phyloP scores from a whole-genome alignment of 768 basidiomycete species.

The Gloeophyllum trabeum region DNA sequence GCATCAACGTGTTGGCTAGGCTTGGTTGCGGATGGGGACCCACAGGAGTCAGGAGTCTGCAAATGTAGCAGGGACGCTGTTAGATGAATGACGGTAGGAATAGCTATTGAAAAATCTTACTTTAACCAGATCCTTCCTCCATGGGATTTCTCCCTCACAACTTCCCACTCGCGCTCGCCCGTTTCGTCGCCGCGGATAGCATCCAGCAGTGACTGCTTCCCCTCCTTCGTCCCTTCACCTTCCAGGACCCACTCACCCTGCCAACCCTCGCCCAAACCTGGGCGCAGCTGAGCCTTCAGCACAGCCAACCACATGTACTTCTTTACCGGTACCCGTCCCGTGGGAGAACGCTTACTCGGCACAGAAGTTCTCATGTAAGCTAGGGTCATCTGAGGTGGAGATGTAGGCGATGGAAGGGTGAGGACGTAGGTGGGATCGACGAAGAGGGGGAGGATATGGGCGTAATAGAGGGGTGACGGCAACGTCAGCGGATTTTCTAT shows the following conservation, averaged over 20 bases:
- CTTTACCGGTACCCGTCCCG: slow-evolving; percentile 47
- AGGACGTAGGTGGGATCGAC: slow-evolving; percentile 18
- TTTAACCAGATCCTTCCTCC: slow-evolving; percentile 53
- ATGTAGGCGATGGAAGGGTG: slow-evolving; percentile 16
- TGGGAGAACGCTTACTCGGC: slow-evolving; percentile 47
- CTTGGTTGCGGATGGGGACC: too few relatives aligned
- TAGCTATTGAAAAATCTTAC: slow-evolving; percentile 29
- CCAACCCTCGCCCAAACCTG: slow-evolving; percentile 56
- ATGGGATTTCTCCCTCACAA: slow-evolving; percentile 52
- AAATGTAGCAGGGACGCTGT: too few relatives aligned
- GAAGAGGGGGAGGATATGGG: slow-evolving; percentile 42
- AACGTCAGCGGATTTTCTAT: slow-evolving; percentile 47
- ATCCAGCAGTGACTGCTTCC: slow-evolving; percentile 41
- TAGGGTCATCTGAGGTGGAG: slow-evolving; percentile 35
- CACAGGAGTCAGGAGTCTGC: neutral
- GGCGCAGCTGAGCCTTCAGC: slow-evolving; percentile 18
- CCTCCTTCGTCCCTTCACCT: slow-evolving; percentile 65
- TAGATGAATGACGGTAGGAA: too few relatives aligned
- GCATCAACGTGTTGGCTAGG: too few relatives aligned
- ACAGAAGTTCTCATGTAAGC: slow-evolving; percentile 33
- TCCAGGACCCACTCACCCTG: slow-evolving; percentile 74
- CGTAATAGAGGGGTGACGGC: slow-evolving; percentile 69
- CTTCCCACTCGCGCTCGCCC: slow-evolving; percentile 32
- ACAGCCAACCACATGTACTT: slow-evolving; percentile 59
- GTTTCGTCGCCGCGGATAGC: slow-evolving; percentile 30